Conservation (phyloP, 495 filamentous ascomycete genomes). For the Hypoxylon rickii region DNA sequence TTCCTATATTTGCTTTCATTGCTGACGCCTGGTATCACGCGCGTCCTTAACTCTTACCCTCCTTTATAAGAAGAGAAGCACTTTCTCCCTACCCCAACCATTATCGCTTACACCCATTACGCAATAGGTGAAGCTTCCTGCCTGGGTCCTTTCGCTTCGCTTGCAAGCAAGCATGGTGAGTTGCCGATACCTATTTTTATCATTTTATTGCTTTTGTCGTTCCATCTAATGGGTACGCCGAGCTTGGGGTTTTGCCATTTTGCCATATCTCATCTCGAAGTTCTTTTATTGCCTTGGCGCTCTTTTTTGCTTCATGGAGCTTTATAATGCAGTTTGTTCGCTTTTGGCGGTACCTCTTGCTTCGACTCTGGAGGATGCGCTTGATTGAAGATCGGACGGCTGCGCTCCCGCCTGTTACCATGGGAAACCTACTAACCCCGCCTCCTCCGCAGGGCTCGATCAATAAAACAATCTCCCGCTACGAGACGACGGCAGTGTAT, state of each 20-base stretch:
- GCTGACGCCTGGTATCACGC: conserved; percentile 26
- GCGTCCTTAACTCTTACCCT: conserved; percentile 20
- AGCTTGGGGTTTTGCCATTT: conserved; percentile 4
- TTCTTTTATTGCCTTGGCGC: neutral
- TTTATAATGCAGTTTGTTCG: conserved; percentile 6
- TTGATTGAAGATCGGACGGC: conserved; percentile 3
- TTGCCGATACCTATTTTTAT: conserved; percentile 12
- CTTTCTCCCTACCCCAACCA: conserved; percentile 12
- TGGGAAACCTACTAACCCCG: conserved; percentile 27
- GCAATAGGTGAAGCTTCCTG: conserved; percentile 17
- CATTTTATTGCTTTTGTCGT: neutral
- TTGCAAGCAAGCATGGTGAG: conserved; percentile 39
- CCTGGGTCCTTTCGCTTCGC: conserved; percentile 25
- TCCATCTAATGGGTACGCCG: conserved; percentile 17
- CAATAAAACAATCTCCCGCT: conserved; percentile 63
- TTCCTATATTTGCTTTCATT: conserved; percentile 16
- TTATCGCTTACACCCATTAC: conserved; percentile 11
- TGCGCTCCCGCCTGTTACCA: conserved; percentile 10
- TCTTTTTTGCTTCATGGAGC: neutral
- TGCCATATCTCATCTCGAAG: neutral
- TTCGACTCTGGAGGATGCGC: conserved; percentile 9
- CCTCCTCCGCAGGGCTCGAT: conserved; percentile 45
- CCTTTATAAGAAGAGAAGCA: conserved; percentile 19
- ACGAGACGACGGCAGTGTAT: conserved; percentile 73
- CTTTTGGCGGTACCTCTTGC: conserved; percentile 11